phyloP scores from a whole-genome alignment of 1,139 yeast species.

The Diutina catenulata region DNA sequence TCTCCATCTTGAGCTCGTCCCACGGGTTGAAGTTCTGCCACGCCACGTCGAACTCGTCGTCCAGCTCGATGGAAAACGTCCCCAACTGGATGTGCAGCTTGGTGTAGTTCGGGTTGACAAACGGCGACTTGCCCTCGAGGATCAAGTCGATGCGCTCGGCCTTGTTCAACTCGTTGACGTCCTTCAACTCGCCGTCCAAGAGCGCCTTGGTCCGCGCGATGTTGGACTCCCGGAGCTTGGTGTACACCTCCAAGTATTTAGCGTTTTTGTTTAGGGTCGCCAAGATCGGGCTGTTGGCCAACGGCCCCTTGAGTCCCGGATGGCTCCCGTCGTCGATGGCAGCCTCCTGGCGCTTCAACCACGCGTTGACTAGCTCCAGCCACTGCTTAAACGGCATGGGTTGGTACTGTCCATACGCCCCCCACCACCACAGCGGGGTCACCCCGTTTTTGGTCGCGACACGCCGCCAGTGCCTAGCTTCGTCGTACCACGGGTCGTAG shows the following conservation, averaged over 20 bases:
- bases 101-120: slow-evolving; percentile 10
- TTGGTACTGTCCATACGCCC: slow-evolving; percentile 38
- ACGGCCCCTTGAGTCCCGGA: not conserved
- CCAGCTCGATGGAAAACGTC: slow-evolving; percentile 22
- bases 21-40: slow-evolving; percentile 43
- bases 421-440: slow-evolving; percentile 45
- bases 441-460: slow-evolving; percentile 30
- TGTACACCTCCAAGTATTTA: slow-evolving; percentile 9
- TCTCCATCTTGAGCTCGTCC: slow-evolving; percentile 35
- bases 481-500: slow-evolving; percentile 58
- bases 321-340: slow-evolving; percentile 3
- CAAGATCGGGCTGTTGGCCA: not conserved
- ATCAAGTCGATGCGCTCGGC: slow-evolving; percentile 25
- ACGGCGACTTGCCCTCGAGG: slow-evolving; percentile 19
- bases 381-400: slow-evolving; percentile 43
- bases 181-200: slow-evolving; percentile 7
- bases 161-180: slow-evolving; percentile 25
- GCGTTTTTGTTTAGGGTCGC: slow-evolving; percentile 1
- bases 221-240: slow-evolving; percentile 8
- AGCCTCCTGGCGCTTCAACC: slow-evolving; percentile 7
- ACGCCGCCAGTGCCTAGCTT: slow-evolving; percentile 37
- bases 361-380: slow-evolving; percentile 2
- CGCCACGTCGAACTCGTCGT: slow-evolving; percentile 32
- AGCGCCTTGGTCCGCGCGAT: slow-evolving; percentile 5
- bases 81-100: slow-evolving; percentile 32